These are phyloP conservation scores for Stephanodiscus minutulus DNA, from an alignment of 108 stramenopile genomes.

Conservation along the genomic window DNA sequence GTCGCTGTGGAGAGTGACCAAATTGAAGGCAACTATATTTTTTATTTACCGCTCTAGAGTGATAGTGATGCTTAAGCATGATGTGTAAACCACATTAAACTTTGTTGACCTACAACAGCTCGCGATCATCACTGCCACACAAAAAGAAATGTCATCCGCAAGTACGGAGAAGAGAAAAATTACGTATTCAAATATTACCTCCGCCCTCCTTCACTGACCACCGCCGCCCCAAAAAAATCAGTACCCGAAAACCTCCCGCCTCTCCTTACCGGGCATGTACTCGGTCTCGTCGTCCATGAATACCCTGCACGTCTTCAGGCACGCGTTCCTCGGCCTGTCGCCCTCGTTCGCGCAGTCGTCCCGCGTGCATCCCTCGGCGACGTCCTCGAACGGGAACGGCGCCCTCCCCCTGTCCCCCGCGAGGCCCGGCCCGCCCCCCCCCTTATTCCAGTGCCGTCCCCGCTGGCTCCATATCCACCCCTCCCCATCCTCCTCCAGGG, in stretches of 20 bases:
- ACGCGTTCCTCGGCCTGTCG: neutral
- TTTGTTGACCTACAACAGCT: too few species aligned
- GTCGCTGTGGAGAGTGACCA: too few species aligned
- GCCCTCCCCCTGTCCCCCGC: neutral
- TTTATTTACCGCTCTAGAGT: too few species aligned
- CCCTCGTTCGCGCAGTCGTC: constrained; percentile 2
- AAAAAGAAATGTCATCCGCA: too few species aligned
- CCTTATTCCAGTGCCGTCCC: constrained; percentile 6
- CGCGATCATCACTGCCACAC: too few species aligned
- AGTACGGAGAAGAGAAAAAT: too few species aligned
- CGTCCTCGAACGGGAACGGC: neutral
- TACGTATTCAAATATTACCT: too few species aligned
- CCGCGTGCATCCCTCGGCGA: neutral
- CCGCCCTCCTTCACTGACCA: too few species aligned
- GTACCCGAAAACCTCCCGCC: constrained; percentile 7
- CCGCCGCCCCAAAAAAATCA: neutral
- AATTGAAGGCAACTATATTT: too few species aligned
- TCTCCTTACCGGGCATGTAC: constrained; percentile 1
- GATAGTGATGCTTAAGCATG: too few species aligned
- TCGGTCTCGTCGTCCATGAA: constrained; percentile 11
- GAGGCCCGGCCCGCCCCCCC: neutral
- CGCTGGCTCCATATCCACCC: constrained; percentile 8
- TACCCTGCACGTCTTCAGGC: constrained; percentile 8
- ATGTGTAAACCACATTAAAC: too few species aligned
- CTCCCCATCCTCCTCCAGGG: constrained; percentile 6